Evolutionary conservation across 257 asterid genomes (phyloP).

Genomic region (Avicennia marina): DNA sequence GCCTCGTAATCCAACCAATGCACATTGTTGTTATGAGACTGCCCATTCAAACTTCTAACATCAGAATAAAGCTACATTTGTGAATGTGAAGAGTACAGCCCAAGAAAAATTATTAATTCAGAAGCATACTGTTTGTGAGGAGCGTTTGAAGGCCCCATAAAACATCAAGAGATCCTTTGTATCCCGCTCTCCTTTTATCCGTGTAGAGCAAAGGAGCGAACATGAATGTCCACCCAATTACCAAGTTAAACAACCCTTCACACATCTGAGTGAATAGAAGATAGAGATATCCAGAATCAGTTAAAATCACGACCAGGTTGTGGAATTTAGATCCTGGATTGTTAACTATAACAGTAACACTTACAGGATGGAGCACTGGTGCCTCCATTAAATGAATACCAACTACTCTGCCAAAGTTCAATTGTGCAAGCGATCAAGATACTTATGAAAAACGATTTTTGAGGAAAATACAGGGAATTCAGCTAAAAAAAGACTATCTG

Average conservation of each 20-base stretch:
- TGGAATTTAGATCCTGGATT: background rate
- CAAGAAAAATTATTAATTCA: constrained; percentile 7
- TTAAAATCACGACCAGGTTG: background rate
- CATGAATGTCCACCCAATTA: constrained; percentile 70
- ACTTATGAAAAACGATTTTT: too few relatives aligned
- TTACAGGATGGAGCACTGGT: constrained; percentile 74
- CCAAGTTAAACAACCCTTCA: constrained; percentile 95
- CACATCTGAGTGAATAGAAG: constrained; percentile 52
- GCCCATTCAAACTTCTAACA: background rate
- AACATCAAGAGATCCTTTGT: constrained; percentile 68
- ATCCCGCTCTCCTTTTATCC: constrained; percentile 65
- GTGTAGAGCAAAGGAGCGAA: constrained; percentile 76
- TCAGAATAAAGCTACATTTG: constrained; percentile 6
- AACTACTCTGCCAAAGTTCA: constrained; percentile 69
- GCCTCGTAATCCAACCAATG: background rate
- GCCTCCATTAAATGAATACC: constrained; percentile 78
- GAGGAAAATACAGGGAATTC: too few relatives aligned
- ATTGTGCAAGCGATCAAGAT: constrained; percentile 36
- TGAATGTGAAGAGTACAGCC: background rate
- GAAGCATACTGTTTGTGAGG: constrained; percentile 86
- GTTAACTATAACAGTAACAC: background rate
- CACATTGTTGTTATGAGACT: background rate
- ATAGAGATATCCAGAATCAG: constrained; percentile 16
- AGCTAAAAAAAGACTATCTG: too few relatives aligned
- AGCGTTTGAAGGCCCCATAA: constrained; percentile 88